Evolutionary conservation across 441 rosid genomes (phyloP).

Genomic region (Euphorbia corollata): DNA sequence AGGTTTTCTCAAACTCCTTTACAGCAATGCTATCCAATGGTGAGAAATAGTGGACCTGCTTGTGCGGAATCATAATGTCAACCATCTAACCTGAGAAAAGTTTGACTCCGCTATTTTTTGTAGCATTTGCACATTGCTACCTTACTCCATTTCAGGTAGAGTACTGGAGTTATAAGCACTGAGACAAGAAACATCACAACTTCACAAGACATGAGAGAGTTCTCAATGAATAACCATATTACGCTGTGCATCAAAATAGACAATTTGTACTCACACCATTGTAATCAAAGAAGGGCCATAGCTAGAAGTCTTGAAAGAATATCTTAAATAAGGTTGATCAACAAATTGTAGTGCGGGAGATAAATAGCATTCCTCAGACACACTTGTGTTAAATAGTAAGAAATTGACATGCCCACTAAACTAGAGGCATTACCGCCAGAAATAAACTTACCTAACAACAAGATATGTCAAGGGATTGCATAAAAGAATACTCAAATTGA

Average conservation of each 20-base stretch:
- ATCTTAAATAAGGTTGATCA: too few relatives aligned
- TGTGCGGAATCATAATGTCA: constrained; percentile 22
- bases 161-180: neutral
- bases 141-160: neutral
- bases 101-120: neutral
- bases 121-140: neutral
- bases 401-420: too few relatives aligned
- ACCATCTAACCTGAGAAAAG: constrained; percentile 13
- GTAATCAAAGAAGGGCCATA: neutral
- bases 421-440: too few relatives aligned
- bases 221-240: neutral
- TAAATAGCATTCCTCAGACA: too few relatives aligned
- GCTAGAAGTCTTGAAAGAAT: too few relatives aligned
- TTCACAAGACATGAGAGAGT: neutral
- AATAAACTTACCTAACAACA: neutral
- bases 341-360: too few relatives aligned
- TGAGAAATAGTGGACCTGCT: constrained; percentile 72
- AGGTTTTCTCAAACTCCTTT: constrained; percentile 53
- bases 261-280: too few relatives aligned
- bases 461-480: neutral
- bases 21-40: constrained; percentile 44
- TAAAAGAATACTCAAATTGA: neutral
- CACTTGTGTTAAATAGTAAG: too few relatives aligned
- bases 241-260: neutral
- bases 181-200: neutral